Conservation (phyloP, 1,284 basidiomycete genomes). For the Melanopsichium pennsylvanicum region DNA sequence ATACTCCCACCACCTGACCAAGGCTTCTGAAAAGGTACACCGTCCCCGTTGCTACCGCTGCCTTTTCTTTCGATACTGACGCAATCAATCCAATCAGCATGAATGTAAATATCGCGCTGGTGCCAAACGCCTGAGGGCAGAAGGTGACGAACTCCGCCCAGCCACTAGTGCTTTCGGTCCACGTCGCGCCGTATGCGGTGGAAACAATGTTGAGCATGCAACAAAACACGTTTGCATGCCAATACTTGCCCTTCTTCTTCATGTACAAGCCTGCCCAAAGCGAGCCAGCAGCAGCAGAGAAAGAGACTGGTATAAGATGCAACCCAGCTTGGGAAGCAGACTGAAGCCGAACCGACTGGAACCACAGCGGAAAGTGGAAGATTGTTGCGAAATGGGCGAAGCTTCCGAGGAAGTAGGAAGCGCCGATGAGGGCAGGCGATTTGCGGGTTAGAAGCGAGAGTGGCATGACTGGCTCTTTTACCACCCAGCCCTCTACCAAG, state of each 20-base stretch:
- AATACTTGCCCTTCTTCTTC: conserved; percentile 80
- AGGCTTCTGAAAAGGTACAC: conserved; percentile 75
- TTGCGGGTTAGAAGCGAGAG: conserved; percentile 18
- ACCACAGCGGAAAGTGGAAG: conserved; percentile 84
- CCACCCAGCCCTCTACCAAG: conserved; percentile 68
- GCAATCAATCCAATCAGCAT: conserved; percentile 72
- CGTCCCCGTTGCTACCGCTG: conserved; percentile 83
- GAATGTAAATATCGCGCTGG: conserved; percentile 80
- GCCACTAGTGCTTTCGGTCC: conserved; percentile 71
- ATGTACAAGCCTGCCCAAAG: conserved; percentile 83
- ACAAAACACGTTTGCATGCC: conserved; percentile 75
- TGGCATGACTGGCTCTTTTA: conserved; percentile 65
- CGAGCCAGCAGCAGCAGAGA: conserved; percentile 77
- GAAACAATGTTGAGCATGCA: conserved; percentile 31
- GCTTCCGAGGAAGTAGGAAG: conserved; percentile 35
- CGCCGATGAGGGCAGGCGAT: conserved; percentile 29
- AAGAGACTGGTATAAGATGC: conserved; percentile 79
- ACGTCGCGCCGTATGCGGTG: conserved; percentile 15
- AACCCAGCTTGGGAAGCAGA: conserved; percentile 76
- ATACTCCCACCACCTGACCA: conserved; percentile 85
- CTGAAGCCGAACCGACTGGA: conserved; percentile 80
- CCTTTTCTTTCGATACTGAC: conserved; percentile 55
- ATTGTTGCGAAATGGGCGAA: conserved; percentile 31
- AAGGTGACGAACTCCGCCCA: conserved; percentile 75
- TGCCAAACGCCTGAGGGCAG: conserved; percentile 68